phyloP scores from a whole-genome alignment of 345 rosid species.

The Aquilaria sinensis region DNA sequence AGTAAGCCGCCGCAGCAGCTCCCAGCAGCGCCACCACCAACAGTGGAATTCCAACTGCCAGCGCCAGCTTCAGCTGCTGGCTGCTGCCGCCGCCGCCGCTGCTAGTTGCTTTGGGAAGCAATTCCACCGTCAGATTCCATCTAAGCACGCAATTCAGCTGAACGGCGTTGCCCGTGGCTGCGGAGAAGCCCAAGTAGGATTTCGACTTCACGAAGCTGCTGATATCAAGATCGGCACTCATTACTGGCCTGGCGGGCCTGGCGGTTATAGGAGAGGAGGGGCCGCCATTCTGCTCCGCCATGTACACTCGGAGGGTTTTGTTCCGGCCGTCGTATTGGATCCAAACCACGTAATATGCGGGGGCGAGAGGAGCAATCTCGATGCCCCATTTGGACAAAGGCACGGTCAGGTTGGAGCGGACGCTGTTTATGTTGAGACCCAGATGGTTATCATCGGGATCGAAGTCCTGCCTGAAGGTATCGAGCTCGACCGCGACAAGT shows the following conservation, averaged over 20 bases:
- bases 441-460: slow-evolving; percentile 61
- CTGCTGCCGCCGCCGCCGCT: background rate
- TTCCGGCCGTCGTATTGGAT: slow-evolving; percentile 33
- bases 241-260: slow-evolving; percentile 25
- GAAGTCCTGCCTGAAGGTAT: slow-evolving; percentile 44
- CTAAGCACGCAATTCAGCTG: slow-evolving; percentile 44
- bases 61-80: slow-evolving; percentile 10
- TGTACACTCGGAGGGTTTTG: slow-evolving; percentile 29
- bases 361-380: slow-evolving; percentile 26
- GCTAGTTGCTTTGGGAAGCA: slow-evolving; percentile 6
- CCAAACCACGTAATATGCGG: slow-evolving; percentile 36
- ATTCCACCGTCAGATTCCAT: slow-evolving; percentile 52
- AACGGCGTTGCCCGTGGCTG: slow-evolving; percentile 32
- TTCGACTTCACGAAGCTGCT: slow-evolving; percentile 22
- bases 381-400: slow-evolving; percentile 24
- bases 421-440: slow-evolving; percentile 47
- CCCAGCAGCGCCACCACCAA: slow-evolving; percentile 9
- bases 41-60: slow-evolving; percentile 24
- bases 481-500: slow-evolving; percentile 48
- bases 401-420: slow-evolving; percentile 23
- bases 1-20: slow-evolving; percentile 7
- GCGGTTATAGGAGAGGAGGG: slow-evolving; percentile 1
- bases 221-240: slow-evolving; percentile 31
- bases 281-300: slow-evolving; percentile 19
- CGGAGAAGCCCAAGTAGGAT: slow-evolving; percentile 53